Base-by-base conservation (phyloP, 2,329 filamentous ascomycete genomes). In the Colletotrichum shisoi region DNA sequence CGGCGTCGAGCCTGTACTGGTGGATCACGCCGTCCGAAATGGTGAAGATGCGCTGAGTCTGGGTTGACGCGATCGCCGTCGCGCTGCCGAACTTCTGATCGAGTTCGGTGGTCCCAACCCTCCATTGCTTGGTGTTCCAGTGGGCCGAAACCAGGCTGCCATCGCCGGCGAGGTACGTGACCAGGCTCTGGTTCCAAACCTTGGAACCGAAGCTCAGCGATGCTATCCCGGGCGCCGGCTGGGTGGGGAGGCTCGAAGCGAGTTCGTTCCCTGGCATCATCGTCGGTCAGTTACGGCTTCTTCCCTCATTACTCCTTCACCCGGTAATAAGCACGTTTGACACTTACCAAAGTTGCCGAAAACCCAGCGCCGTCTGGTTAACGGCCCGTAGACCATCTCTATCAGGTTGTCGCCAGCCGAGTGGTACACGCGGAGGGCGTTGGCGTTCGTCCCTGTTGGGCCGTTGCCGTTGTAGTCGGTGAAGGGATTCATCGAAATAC, bases 281-380 rank as follows among this genome's bases (percentile, higher is more conserved):
- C 9, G 27, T 0, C 19, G 17, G 48, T 51, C 4, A 51, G 48
- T 34, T 2, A 2, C 7, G 31, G 31, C 3, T 9, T 34, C 31
- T n/a, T n/a, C 2, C 31, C 31, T 9, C 31, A 1, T 34, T 7
- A 31, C 2, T 34, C 31, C 31, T 9, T 34, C 31, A 9, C 31
- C 31, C 31, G 31, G 31, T 9, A 9, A 15, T n/a, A n/a, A n/a
- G n/a, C n/a, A 27, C 17, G 15, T 11, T 4, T 6, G 31, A 7
- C 19, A n/a, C 49, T 52, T 13, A 52, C 49, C 49, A 52, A 19
- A 52, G 27, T 52, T 52, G 49, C 49, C 49, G 12, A 52, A 1
- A 17, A 8, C 27, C 49, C 49, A 52, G 2, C 49, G 49, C 2
- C 2, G 17, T 9, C 13, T 31, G 11, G 49, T 52, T n/a, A 52